These are phyloP conservation scores for Sporothrix variecibatus DNA, from an alignment of 2,329 filamentous ascomycete species.

Conservation along the genomic window DNA sequence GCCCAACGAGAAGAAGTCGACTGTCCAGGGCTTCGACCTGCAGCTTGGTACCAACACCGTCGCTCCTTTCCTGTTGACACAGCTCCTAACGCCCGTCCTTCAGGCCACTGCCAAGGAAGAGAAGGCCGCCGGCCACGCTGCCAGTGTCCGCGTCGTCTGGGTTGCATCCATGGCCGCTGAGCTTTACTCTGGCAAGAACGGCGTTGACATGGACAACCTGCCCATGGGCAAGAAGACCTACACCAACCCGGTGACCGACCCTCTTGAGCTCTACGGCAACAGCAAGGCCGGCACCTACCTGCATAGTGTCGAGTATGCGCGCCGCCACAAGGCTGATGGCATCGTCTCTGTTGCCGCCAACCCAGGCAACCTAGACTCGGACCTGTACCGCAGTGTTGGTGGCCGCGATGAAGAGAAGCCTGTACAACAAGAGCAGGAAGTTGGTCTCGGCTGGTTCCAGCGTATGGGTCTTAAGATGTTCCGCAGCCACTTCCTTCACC, in stretches of 20 bases:
- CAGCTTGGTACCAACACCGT: constrained; percentile 32
- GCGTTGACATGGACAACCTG: constrained; percentile 31
- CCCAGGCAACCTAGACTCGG: constrained; percentile 36
- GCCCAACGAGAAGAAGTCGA: constrained; percentile 35
- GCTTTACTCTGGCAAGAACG: constrained; percentile 22
- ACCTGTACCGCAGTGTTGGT: constrained; percentile 31
- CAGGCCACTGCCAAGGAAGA: constrained; percentile 28
- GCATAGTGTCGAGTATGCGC: constrained; percentile 34
- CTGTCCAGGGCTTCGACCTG: constrained; percentile 49
- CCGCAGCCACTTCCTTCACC: constrained; percentile 28
- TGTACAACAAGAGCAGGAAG: neutral
- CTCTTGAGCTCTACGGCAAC: constrained; percentile 30
- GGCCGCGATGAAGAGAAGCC: neutral
- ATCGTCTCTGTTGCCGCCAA: constrained; percentile 36
- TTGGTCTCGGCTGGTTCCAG: neutral
- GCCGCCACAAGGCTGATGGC: constrained; percentile 31
- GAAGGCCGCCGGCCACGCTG: neutral
- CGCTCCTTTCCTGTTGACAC: constrained; percentile 32
- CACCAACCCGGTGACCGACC: constrained; percentile 18
- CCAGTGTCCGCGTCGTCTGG: constrained; percentile 34
- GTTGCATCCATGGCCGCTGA: constrained; percentile 30
- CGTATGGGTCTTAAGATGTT: constrained; percentile 13
- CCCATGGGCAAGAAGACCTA: constrained; percentile 29
- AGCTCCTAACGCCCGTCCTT: constrained; percentile 34
- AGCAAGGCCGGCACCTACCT: constrained; percentile 35